A percentile compares a stretch with the other conserved stretches of the same genome.
Evolutionary conservation across 257 asterid species (phyloP).

Genomic region (Coffea canephora): DNA sequence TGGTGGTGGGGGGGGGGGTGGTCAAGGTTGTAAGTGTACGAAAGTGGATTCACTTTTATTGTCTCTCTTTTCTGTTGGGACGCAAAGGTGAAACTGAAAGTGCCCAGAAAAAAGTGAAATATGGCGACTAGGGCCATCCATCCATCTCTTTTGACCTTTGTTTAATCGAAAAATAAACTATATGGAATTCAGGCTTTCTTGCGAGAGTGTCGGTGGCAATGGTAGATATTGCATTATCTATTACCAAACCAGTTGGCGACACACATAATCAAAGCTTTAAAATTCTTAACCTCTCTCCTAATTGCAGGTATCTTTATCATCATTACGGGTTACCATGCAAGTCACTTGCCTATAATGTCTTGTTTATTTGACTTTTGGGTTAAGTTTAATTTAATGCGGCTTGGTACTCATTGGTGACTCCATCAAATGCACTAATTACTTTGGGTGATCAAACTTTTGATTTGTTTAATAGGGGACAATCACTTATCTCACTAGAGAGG

Average conservation of each 20-base stretch:
- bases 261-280: neutral
- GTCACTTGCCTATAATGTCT: conserved; percentile 4
- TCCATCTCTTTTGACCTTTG: neutral
- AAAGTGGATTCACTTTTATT: neutral
- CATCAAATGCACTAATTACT: neutral
- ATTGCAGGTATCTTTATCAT: neutral
- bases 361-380: neutral
- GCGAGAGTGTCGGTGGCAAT: conserved; percentile 19
- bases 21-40: neutral
- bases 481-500: neutral
- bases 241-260: conserved; percentile 8
- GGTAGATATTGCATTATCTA: neutral
- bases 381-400: neutral
- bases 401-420: neutral
- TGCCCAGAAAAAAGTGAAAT: neutral
- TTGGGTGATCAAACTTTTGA: neutral
- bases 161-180: neutral
- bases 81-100: neutral
- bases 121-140: conserved; percentile 8
- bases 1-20: no score
- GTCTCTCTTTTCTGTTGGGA: neutral
- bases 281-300: neutral
- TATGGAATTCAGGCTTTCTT: neutral
- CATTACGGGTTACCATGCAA: neutral
- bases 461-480: neutral